Base-by-base conservation (phyloP, 495 filamentous ascomycete genomes). In the Hypoxylon cercidicola region DNA sequence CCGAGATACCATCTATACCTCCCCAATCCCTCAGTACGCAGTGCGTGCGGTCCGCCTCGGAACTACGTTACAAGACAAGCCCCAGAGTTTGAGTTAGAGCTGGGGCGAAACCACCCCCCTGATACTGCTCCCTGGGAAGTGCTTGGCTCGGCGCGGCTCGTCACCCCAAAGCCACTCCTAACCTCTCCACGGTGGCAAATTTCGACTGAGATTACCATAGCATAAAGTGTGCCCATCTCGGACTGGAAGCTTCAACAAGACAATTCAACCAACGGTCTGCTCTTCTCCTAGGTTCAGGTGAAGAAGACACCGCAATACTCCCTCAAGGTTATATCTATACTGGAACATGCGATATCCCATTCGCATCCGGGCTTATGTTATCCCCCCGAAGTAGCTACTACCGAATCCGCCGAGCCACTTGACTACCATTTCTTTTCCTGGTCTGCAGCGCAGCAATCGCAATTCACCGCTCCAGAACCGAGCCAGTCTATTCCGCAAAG, bases 401-500 rank as follows among this genome's bases (percentile, higher is more conserved):
- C 59, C 64, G 60, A 62, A 62, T 60, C 59, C 59, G 64, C 55
- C 64, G 64, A 68, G 64, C 64, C 55, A 68, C 58, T 62, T 68
- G 53, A 62, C 54, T 59, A 32, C 64, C 59, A 23, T 63, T 68
- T 54, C 58, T 48, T 46, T 68, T 68, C 64, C 64, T 53, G 64
- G 64, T 55, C 54, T 62, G 48, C 64, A 68, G 58, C 64, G 64
- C 49, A 60, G 64, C 49, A 60, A 19, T 57, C 40, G 53, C 54
- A 49, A 68, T 68, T 58, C 64, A 68, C 64, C 64, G 59, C 64
- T 68, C 46, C 59, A 48, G 55, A 63, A 49, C 49, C 59, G 64
- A 68, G 44, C 64, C 59, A 68, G 59, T 46, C 43, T 52, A 59
- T 49, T 37, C 59, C 40, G 53, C 58, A 63, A 25, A 68, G 64